Evolutionary conservation across 73 alveolate species (phyloP).

Genomic region (Halteria grandinella): DNA sequence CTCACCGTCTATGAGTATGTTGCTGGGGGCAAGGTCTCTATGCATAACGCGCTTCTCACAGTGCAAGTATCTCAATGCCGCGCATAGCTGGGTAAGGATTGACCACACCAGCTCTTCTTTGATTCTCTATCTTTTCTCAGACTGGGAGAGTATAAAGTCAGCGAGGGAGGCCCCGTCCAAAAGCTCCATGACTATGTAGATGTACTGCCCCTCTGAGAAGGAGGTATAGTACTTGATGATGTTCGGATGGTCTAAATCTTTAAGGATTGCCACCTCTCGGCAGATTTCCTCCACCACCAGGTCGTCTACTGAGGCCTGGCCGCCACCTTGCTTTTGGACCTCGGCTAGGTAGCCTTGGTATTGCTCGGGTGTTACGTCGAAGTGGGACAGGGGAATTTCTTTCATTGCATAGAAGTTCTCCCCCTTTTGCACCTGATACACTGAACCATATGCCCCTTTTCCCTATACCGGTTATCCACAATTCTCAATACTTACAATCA

Average conservation of each 20-base stretch:
- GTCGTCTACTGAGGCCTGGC: conserved; percentile 65
- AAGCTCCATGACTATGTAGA: conserved; percentile 95
- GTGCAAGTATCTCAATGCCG: conserved; percentile 85
- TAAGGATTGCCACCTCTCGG: conserved; percentile 90
- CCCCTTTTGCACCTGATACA: conserved; percentile 80
- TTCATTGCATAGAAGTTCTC: conserved; percentile 84
- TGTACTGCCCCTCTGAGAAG: conserved; percentile 82
- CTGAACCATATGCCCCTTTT: conserved; percentile 95
- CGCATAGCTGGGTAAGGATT: conserved; percentile 77
- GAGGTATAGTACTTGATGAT: conserved; percentile 90
- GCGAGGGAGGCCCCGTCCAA: conserved; percentile 91
- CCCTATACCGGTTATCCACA: conserved; percentile 54
- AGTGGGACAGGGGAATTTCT: conserved; percentile 72
- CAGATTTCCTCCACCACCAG: conserved; percentile 76
- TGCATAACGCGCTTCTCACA: conserved; percentile 86
- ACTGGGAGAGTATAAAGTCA: conserved; percentile 81
- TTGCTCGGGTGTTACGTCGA: conserved; percentile 67
- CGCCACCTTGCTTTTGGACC: conserved; percentile 29
- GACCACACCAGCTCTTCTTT: conserved; percentile 93
- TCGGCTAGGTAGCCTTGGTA: conserved; percentile 30
- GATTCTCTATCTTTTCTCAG: conserved; percentile 83
- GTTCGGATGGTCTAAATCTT: conserved; percentile 92
- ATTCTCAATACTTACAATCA: conserved; percentile 43
- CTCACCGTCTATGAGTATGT: conserved; percentile 86
- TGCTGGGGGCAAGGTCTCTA: conserved; percentile 94